Evolutionary conservation across 2,329 filamentous ascomycete genomes (phyloP), one percentile per base, ranked within the genome.

Genomic region (Paradendryphiella salina): DNA sequence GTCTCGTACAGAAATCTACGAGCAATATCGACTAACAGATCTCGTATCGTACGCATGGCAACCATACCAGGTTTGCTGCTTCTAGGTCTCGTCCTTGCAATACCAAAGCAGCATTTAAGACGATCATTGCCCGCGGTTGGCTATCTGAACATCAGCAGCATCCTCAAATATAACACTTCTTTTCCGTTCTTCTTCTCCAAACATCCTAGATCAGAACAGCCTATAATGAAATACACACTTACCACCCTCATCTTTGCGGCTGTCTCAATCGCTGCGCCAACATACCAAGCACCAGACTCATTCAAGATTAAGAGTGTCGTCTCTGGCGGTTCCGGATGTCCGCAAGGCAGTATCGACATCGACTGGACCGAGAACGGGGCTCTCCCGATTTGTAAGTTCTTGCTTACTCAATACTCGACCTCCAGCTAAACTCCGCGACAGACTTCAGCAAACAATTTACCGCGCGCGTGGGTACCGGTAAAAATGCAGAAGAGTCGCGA

Each of bases 311-410:
- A 55, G 9, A 65, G 60, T 9, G 62, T 71, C 33, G 50, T 67
- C 31, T 65, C 55, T 8, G 70, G 67, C 29, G 70, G 70, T 46
- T 70, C 66, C 1, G 70, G 70, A 26, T 73, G 70, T 43, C 70
- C 70, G 2, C 67, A 70, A 50, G 70, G 67, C 42, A 70, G 66
- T 53, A 66, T 73, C 46, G 62, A 73, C 49, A 50, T 71, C 41
- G 45, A 65, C 46, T 71, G 63, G 61, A 69, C 62, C 21, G 63
- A 70, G 46, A 57, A 61, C 50, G 46, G 46, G 20, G 54, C 71
- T 21, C 50, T 72, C 4, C 70, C 70, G 15, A 71, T 72, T 42
- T 59, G 66, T 70, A 62, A 39, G 63, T 46, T 17, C 14, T 11
- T 11, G 26, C 7, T 7, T 21, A 15, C 18, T 29, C 13, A 7